Percentiles rank a stretch among this genome's conserved stretches.
These are phyloP conservation scores for Hypoxylon rubiginosum DNA, from an alignment of 2,329 filamentous ascomycete genomes.

Conservation along the genomic window DNA sequence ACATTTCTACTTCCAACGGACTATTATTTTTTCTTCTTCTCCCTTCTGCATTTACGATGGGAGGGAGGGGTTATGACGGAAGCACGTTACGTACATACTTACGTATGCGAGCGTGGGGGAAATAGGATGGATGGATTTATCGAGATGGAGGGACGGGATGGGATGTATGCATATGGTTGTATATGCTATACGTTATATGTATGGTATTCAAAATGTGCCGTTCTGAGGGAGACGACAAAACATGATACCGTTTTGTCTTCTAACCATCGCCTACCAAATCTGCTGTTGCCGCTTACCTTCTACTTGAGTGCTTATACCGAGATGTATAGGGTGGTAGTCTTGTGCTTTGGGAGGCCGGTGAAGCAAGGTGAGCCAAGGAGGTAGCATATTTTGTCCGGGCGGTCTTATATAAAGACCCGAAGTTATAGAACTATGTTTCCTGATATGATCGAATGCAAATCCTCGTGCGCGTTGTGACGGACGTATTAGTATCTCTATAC, in stretches of 20 bases:
- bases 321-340: conserved; percentile 18
- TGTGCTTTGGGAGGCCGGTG: conserved; percentile 8
- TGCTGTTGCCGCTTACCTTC: conserved; percentile 18
- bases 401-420: conserved; percentile 19
- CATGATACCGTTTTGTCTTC: conserved; percentile 6
- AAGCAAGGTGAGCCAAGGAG: conserved; percentile 15
- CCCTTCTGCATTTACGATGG: conserved; percentile 11
- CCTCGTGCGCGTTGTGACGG: not conserved
- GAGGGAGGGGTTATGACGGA: conserved; percentile 16
- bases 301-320: conserved; percentile 18
- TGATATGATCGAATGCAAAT: conserved; percentile 9
- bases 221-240: conserved; percentile 1
- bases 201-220: conserved; percentile 21
- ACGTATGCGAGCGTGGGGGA: conserved; percentile 4
- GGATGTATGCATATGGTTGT: not conserved
- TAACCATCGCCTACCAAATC: conserved; percentile 9
- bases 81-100: conserved; percentile 1
- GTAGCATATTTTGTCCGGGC: conserved; percentile 12
- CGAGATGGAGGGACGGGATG: conserved; percentile 9
- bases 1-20: not conserved
- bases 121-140: not conserved
- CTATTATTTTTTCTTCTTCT: conserved; percentile 4
- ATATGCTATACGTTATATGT: conserved; percentile 15
- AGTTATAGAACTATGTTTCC: conserved; percentile 32
- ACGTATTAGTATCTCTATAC: not conserved